Evolutionary conservation across 2,329 filamentous ascomycete genomes (phyloP), one percentile per base, ranked within the genome.

Genomic region (Ophiostoma novo-ulmi): DNA sequence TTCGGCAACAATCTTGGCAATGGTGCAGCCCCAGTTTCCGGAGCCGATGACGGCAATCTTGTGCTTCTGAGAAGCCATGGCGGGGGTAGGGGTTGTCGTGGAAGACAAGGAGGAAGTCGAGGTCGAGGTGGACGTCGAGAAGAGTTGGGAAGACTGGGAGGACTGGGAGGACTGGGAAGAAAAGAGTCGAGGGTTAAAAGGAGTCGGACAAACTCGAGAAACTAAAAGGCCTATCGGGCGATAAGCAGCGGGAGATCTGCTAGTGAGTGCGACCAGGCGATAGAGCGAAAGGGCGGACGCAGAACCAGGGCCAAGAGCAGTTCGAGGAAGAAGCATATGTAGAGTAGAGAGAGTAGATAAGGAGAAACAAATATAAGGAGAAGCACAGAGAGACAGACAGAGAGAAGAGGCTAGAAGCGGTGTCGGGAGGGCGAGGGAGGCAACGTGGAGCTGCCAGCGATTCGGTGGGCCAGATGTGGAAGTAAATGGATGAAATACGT

Each of bases 1-100:
- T 81, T 99, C 94, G 75, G 94, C 94, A 69, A 97, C 87, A 73
- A 99, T 96, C 82, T 99, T 99, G 79, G 94, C 89, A 81, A 99
- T 97, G 72, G 95, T 97, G 72, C 93, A 97, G 76, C 95, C 95
- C 94, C 95, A 99, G 81, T 99, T 99, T 77, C 95, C 95, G 69
- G 94, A 98, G 76, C 95, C 95, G 75, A 99, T 88, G 69, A 99
- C 88, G 73, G 93, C 94, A 77, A 97, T 92, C 85, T 93, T 96
- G 87, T 97, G 93, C 82, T 91, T 93, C 82, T 88, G 91, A 55
- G 22, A 4, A 44, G 26, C 48, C 35, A 26, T 68, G 38, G 22
- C 10, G 31, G 65, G 31, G n/a, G 68, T 52, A 26, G 61, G 31
- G 52, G 38, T 44, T 63, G 35, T 2, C 11, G 38, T n/a, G 22